Evolutionary conservation across 1,284 basidiomycete genomes (phyloP).

Genomic region (Cutaneotrichosporon spelunceum): DNA sequence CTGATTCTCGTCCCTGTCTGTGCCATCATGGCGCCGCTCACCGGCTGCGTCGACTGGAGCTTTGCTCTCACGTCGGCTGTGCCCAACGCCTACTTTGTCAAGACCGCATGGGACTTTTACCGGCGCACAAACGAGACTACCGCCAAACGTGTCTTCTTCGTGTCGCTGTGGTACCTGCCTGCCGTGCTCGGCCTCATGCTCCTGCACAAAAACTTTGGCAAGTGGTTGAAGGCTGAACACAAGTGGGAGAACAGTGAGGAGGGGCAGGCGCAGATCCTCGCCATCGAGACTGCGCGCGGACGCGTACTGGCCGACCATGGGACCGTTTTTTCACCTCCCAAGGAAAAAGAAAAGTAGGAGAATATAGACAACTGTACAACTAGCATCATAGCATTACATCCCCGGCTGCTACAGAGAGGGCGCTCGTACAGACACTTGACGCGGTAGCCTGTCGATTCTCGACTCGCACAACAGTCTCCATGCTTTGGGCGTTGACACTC

Average conservation of each 20-base stretch:
- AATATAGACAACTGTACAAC: conserved; percentile 10
- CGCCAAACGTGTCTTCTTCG: conserved; percentile 74
- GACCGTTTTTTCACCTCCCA: conserved; percentile 10
- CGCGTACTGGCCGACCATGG: conserved; percentile 8
- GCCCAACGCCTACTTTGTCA: conserved; percentile 70
- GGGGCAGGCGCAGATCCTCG: conserved; percentile 21
- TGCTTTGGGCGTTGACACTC: not conserved
- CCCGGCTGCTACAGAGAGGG: not conserved
- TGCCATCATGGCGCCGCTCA: conserved; percentile 74
- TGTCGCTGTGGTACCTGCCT: conserved; percentile 87
- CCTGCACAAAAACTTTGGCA: conserved; percentile 79
- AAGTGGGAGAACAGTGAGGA: conserved; percentile 24
- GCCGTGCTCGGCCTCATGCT: conserved; percentile 89
- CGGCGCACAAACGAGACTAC: conserved; percentile 63
- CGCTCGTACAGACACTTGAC: not conserved
- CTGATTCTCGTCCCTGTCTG: conserved; percentile 75
- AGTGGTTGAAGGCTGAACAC: conserved; percentile 56
- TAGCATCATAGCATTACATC: conserved; percentile 11
- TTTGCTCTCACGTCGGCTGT: conserved; percentile 76
- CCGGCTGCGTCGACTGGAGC: conserved; percentile 80
- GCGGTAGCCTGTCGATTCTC: not conserved
- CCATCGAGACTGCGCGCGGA: conserved; percentile 16
- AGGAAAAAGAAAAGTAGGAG: conserved; percentile 5
- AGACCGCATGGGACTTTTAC: conserved; percentile 75
- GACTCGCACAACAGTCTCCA: not conserved